Percentiles rank a stretch among this genome's conserved stretches.
Conservation (phyloP, 768 basidiomycete genomes). For the Filobasidium wieringae region DNA sequence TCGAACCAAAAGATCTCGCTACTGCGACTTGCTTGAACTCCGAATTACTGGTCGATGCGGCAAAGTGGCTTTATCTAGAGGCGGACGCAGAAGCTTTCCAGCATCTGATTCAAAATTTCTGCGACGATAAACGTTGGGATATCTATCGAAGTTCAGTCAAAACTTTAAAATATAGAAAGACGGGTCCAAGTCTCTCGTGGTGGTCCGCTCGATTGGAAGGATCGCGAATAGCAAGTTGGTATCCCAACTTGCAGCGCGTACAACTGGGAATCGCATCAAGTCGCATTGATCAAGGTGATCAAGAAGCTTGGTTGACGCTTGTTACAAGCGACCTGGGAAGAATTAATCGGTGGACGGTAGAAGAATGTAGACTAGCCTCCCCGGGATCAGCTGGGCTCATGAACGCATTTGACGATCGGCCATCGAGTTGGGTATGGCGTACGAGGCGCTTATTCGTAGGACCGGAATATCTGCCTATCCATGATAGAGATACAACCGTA, state of each 20-base stretch:
- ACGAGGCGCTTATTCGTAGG: not conserved
- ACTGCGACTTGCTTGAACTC: not conserved
- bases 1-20: not conserved
- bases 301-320: not conserved
- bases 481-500: not conserved
- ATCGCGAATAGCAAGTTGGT: not conserved
- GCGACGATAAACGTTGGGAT: not conserved
- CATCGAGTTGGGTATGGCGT: not conserved
- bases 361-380: not conserved
- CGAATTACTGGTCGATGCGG: not conserved
- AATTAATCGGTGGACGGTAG: not conserved
- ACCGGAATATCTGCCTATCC: not conserved
- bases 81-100: not conserved
- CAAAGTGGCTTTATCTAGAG: not conserved
- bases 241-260: not conserved
- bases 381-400: not conserved
- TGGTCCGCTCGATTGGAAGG: not conserved
- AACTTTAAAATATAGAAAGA: not conserved
- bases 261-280: not conserved
- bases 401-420: not conserved
- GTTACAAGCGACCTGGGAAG: not conserved
- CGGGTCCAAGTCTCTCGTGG: not conserved
- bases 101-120: not conserved
- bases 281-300: not conserved
- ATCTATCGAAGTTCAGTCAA: not conserved